Base-by-base conservation (phyloP, 73 alveolate species). In the Diophrys appendiculata region DNA sequence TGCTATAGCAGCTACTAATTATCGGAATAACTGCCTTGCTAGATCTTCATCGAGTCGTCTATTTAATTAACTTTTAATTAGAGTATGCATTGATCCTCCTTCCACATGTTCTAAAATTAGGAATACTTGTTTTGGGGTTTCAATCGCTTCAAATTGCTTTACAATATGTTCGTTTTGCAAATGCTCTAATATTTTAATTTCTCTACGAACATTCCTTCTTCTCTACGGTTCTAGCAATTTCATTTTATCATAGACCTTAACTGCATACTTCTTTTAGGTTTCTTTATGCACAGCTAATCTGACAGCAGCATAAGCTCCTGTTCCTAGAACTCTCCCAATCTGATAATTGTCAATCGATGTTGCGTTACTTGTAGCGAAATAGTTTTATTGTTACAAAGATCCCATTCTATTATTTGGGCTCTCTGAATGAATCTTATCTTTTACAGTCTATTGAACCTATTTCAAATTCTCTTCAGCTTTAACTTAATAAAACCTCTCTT, bases 251-350 rank as follows among this genome's bases (percentile, higher is more conserved):
- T 91, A 91, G 0, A 88, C 73, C 71, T 91, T 91, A n/a, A 87
- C 68, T 0, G 97, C 97, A n/a, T 82, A 78, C 32, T 77, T 72
- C 75, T 87, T 33, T 27, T 81, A 82, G 0, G 91, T 52, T 24
- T 55, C 30, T 78, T 88, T 88, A 54, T 91, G 94, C 25, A 84
- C 67, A 14, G 91, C 90, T 29, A 83, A 30, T 73, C 92, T 87
- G 25, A 91, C 97, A 29, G 81, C 91, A 0, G 97, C 97, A 73
- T 91, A 91, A 0, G 97, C 92, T 2, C 97, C 97, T 28, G 84
- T 65, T 0, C 97, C 97, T 13, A 91, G 87, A 60, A 79, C 30
- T 52, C 80, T 84, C 0, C 97, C 97, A 1, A 91, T 65, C 0
- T 35, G 52, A 31, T 76, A 83, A 65, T 76, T 71, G 22, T 83